Base-by-base conservation (phyloP, 305 asterid species). In the Plantago coronopus region DNA sequence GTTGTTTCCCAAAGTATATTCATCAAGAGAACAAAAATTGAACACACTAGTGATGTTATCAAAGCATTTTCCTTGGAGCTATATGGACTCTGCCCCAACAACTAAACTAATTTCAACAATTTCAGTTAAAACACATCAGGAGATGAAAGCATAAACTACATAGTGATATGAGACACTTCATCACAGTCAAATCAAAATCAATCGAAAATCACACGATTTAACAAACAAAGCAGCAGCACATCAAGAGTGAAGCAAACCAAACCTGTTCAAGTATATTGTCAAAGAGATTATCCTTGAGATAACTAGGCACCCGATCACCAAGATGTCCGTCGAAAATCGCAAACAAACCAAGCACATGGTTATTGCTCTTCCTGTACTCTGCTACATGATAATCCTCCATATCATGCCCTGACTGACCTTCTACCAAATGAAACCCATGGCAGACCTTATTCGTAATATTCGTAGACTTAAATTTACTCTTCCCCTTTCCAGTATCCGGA, bases 341-440 rank as follows among this genome's bases (percentile, higher is more conserved):
- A 62, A 89, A 89, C 64, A 89, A 70, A 23, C 97, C 97, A 44
- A 89, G 94, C 16, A 62, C 78, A 57, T 83, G 94, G 18, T 72
- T 85, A 70, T 75, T 72, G 69, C 9, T 65, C 59, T 79, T 81
- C 54, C 72, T 69, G 69, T 84, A 89, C 64, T 89, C 91, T 0
- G 95, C 97, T 21, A 89, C 90, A 62, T 89, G 95, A 51, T 84
- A 89, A 64, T 86, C 97, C 73, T 89, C 97, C 97, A 89, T 89
- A 64, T 81, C 84, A 68, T 89, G 95, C 8, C 89, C 91, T 5
- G 97, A 74, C 49, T 86, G 72, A 9, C 97, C 97, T 73, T 86
- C 83, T 45, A 88, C 89, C 78, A 89, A 83, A 69, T 76, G 75
- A 68, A 81, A 86, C 17, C 97, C 97, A 64, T 86, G 89, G 5